phyloP scores from a whole-genome alignment of 306 rosid genomes.

The Rubus idaeus region DNA sequence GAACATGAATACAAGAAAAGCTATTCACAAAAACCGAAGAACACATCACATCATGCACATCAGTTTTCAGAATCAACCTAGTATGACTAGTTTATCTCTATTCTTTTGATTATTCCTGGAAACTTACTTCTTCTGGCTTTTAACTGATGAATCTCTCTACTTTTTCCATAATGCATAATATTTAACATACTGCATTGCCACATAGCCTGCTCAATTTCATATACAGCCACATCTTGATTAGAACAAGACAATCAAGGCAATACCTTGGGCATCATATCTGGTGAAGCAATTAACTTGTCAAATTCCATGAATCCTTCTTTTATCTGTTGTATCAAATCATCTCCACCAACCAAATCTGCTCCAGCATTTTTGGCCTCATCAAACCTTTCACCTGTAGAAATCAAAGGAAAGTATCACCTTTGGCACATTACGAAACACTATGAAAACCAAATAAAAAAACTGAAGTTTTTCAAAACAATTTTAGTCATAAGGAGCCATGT shows the following conservation, averaged over 20 bases:
- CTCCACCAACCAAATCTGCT: constrained; percentile 99
- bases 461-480: neutral
- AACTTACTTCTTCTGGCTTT: neutral
- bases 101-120: neutral
- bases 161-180: neutral
- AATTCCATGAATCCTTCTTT: constrained; percentile 99
- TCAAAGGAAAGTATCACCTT: constrained; percentile 2
- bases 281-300: constrained; percentile 97
- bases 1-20: constrained; percentile 2
- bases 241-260: constrained; percentile 35
- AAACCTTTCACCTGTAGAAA: constrained; percentile 73
- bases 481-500: neutral
- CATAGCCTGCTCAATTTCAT: neutral
- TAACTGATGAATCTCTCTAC: neutral
- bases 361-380: constrained; percentile 98
- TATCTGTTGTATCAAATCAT: constrained; percentile 95
- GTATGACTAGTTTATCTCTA: neutral
- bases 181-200: neutral
- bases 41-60: neutral
- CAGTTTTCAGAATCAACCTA: constrained; percentile 8
- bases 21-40: constrained; percentile 2
- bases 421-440: neutral
- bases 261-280: constrained; percentile 99
- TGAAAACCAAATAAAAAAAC: neutral
- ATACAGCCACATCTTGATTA: constrained; percentile 2